These are phyloP conservation scores for Rasamsonia emersonii DNA, from an alignment of 2,329 filamentous ascomycete species.

Conservation along the genomic window DNA sequence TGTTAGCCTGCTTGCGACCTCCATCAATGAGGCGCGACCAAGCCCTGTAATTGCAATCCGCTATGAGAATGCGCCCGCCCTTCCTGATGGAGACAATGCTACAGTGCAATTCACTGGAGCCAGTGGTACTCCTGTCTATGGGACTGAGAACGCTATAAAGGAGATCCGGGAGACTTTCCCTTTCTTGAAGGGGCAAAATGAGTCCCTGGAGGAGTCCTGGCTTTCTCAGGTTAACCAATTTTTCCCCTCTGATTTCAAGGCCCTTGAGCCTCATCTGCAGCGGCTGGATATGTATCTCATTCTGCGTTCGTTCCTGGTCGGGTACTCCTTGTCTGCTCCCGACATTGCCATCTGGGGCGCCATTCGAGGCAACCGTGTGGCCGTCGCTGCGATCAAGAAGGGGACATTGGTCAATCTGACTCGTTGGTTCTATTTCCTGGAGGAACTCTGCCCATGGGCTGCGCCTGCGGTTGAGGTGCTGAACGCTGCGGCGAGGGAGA, in stretches of 20 bases:
- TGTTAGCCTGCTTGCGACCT: constrained; percentile 31
- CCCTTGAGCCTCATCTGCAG: constrained; percentile 63
- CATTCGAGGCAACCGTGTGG: constrained; percentile 76
- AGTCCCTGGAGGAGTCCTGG: constrained; percentile 45
- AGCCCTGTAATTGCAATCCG: constrained; percentile 27
- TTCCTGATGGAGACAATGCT: constrained; percentile 27
- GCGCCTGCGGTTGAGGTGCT: constrained; percentile 60
- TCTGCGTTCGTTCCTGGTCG: constrained; percentile 76
- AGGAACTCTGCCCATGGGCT: constrained; percentile 71
- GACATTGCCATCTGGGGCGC: constrained; percentile 79
- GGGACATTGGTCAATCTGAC: constrained; percentile 66
- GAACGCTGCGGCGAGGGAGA: constrained; percentile 60
- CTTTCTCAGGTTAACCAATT: constrained; percentile 45
- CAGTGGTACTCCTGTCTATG: constrained; percentile 22
- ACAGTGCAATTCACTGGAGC: constrained; percentile 23
- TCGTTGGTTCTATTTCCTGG: constrained; percentile 82
- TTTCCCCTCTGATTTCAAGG: constrained; percentile 65
- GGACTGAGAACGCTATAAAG: constrained; percentile 22
- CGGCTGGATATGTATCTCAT: constrained; percentile 81
- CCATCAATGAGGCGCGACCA: constrained; percentile 29
- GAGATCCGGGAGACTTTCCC: constrained; percentile 27
- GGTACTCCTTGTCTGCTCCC: constrained; percentile 66
- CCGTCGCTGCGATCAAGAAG: constrained; percentile 70
- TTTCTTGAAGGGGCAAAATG: constrained; percentile 28
- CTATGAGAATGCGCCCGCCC: constrained; percentile 29